Conservation (phyloP, 2,329 filamentous ascomycete species). For the Pseudophaeomoniella oleicola region DNA sequence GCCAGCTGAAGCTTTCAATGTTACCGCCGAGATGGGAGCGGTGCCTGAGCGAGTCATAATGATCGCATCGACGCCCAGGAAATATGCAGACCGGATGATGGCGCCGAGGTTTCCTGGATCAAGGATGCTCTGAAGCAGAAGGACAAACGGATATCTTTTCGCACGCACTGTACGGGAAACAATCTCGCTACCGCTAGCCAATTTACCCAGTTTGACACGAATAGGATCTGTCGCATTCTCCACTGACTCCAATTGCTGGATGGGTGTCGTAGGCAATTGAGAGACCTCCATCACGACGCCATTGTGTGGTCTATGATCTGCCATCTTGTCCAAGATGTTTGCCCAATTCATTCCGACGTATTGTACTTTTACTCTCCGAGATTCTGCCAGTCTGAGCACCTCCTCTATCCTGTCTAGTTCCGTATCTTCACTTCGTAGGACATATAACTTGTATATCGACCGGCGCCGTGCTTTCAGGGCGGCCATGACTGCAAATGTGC, state of each 20-base stretch:
- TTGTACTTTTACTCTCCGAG: constrained; percentile 37
- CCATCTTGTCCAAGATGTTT: constrained; percentile 68
- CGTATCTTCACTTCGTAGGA: constrained; percentile 47
- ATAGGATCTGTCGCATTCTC: constrained; percentile 38
- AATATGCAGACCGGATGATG: constrained; percentile 76
- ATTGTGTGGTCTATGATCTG: constrained; percentile 71
- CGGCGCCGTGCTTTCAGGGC: constrained; percentile 57
- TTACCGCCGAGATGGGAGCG: constrained; percentile 59
- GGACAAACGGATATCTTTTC: constrained; percentile 22
- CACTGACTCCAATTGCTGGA: constrained; percentile 42
- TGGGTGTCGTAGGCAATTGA: constrained; percentile 57
- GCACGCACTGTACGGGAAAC: constrained; percentile 3
- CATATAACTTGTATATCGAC: constrained; percentile 71
- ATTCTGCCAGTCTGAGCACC: constrained; percentile 24
- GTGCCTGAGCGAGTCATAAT: constrained; percentile 60
- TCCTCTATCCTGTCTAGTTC: constrained; percentile 27
- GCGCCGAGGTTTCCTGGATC: constrained; percentile 86
- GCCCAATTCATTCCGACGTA: constrained; percentile 48
- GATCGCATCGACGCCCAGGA: constrained; percentile 77
- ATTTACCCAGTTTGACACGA: constrained; percentile 44
- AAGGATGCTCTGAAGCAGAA: constrained; percentile 35
- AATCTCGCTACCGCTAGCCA: constrained; percentile 48
- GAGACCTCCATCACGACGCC: constrained; percentile 79
- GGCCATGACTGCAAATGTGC: constrained; percentile 63
- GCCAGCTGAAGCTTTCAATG: constrained; percentile 77